Evolutionary conservation across 192 early-diverging fungal genomes (phyloP), one percentile per base, ranked within the genome.

Genomic region (Phlyctochytrium bullatum): DNA sequence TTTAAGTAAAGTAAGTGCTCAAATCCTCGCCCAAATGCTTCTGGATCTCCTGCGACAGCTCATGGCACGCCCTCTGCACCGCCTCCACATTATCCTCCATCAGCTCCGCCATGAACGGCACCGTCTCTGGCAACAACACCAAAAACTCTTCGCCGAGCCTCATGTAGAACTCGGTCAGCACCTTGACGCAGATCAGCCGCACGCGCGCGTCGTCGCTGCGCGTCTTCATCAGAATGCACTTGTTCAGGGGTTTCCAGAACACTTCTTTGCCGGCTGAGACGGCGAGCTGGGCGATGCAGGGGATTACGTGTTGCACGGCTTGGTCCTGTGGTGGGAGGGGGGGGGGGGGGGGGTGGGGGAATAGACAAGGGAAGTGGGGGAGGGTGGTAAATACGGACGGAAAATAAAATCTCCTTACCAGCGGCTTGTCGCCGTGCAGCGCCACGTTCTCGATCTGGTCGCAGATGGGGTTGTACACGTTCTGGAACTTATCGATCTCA

Each of bases 61-160:
- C 88, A 61, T 91, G 89, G 14, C 89, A 89, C 30, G 85, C 79
- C 29, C 81, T 81, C 75, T 96, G 92, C 2, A 99, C 93, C 53
- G 89, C 83, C 35, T 78, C 74, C 64, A 96, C 91, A 40, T 92
- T 90, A 68, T 98, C 83, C 76, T 99, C 97, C 90, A 96, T 88
- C 30, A 97, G 73, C 76, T 99, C 97, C 1, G 93, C 93, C 72
- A 99, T 72, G 71, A 90, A 91, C 3, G 97, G 93, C 53, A 99
- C 92, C 36, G 93, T 97, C 75, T 97, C 94, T 12, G 95, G 93
- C 74, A 99, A 81, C 63, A 94, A 77, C 29, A 92, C 81, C 34
- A 97, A 78, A 78, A 92, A 94, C 71, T 95, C 94, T 71, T 99
- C 97, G n/a, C 95, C 94, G 6, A 97, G 78, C 32, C 83, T 80